A percentile compares a stretch with the other conserved stretches of the same genome.
These are phyloP conservation scores for Mortierella sp. DNA, from an alignment of 371 early-diverging fungal species.

Conservation along the genomic window DNA sequence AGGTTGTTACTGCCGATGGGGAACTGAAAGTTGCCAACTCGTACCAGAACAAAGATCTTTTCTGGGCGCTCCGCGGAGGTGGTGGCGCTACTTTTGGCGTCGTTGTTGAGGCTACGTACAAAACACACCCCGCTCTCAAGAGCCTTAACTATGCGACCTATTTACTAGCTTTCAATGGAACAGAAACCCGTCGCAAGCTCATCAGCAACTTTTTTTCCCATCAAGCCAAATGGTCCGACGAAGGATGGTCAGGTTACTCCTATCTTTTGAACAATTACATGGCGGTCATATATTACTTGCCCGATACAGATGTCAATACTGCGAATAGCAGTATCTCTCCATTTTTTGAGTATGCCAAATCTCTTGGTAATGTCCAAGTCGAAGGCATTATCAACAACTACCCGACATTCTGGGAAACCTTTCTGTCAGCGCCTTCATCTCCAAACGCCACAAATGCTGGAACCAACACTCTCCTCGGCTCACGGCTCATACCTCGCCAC, in stretches of 20 bases:
- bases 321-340: conserved; percentile 6
- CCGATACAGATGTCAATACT: not conserved
- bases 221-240: conserved; percentile 19
- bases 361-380: conserved; percentile 9
- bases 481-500: conserved; percentile 32
- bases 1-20: conserved; percentile 61
- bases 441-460: conserved; percentile 10
- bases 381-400: not conserved
- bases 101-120: conserved; percentile 43
- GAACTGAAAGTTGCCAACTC: conserved; percentile 54
- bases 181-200: conserved; percentile 5
- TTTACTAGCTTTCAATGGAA: not conserved
- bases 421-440: not conserved
- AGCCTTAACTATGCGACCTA: conserved; percentile 21
- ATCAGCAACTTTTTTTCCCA: conserved; percentile 14
- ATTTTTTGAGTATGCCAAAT: conserved; percentile 12
- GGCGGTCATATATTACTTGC: conserved; percentile 17
- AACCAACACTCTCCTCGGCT: conserved; percentile 23
- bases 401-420: conserved; percentile 17
- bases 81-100: conserved; percentile 63
- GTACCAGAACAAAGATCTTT: conserved; percentile 60
- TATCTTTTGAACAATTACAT: not conserved
- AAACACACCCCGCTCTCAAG: conserved; percentile 37
- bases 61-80: conserved; percentile 71
- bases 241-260: conserved; percentile 38